Percentiles rank a stretch among this genome's conserved stretches.
Conservation (phyloP, 164 flowering plant species). For the Vitis labrusca region DNA sequence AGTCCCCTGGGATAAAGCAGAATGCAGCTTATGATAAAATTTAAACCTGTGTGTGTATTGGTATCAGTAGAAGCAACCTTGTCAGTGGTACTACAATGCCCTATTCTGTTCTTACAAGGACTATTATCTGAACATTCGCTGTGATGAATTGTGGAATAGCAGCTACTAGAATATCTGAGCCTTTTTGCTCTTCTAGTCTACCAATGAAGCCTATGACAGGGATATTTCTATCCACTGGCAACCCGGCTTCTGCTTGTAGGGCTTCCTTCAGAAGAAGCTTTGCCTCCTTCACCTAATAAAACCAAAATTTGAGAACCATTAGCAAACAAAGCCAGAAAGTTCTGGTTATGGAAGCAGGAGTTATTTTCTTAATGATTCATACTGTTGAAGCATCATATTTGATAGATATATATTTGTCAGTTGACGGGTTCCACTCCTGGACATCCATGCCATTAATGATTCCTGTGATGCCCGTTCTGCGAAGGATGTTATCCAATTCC, state of each 20-base stretch:
- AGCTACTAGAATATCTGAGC: conserved; percentile 82
- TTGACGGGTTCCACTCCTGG: conserved; percentile 86
- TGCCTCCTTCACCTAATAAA: conserved; percentile 63
- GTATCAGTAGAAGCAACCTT: neutral
- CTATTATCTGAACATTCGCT: conserved; percentile 66
- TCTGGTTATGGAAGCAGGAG: neutral
- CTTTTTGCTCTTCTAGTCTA: conserved; percentile 95
- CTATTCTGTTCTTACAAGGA: conserved; percentile 56
- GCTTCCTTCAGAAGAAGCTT: conserved; percentile 81
- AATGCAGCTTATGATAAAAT: neutral
- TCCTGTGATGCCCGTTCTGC: conserved; percentile 49
- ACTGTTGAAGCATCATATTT: conserved; percentile 77
- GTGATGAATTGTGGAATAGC: conserved; percentile 64
- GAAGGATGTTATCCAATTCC: conserved; percentile 61
- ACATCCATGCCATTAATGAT: conserved; percentile 94
- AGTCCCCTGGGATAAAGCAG: conserved; percentile 60
- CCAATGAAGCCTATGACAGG: conserved; percentile 94
- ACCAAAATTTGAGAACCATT: neutral
- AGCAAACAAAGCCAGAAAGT: neutral
- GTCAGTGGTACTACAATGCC: neutral
- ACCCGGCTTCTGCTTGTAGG: conserved; percentile 88
- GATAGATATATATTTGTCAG: conserved; percentile 62
- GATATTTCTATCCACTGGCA: conserved; percentile 68
- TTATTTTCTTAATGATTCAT: conserved; percentile 21
- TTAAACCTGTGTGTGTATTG: too few species aligned